These are phyloP conservation scores for Jacaranda mimosifolia DNA, from an alignment of 257 asterid species.

Conservation along the genomic window DNA sequence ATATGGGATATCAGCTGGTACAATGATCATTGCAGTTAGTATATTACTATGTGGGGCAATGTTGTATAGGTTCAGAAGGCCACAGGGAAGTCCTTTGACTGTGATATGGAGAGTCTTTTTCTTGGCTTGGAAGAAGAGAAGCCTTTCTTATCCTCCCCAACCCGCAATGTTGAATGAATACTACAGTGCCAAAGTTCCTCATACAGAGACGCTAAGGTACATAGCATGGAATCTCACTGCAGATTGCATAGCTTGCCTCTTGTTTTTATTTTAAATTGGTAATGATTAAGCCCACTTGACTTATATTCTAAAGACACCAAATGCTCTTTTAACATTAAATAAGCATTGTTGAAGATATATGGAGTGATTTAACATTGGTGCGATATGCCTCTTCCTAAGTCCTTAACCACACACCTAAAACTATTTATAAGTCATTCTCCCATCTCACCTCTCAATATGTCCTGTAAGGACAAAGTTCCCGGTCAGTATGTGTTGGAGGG, in stretches of 20 bases:
- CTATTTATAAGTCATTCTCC: too few relatives aligned
- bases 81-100: conserved; percentile 86
- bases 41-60: conserved; percentile 61
- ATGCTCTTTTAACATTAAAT: too few relatives aligned
- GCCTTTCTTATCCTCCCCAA: conserved; percentile 53
- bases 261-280: not conserved
- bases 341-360: too few relatives aligned
- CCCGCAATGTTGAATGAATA: conserved; percentile 61
- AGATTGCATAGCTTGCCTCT: too few relatives aligned
- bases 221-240: not conserved
- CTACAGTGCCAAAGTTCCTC: conserved; percentile 57
- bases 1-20: conserved; percentile 82
- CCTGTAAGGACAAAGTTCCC: too few relatives aligned
- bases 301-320: too few relatives aligned
- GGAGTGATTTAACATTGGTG: too few relatives aligned
- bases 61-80: conserved; percentile 65
- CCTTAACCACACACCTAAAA: too few relatives aligned
- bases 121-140: conserved; percentile 71
- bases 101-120: conserved; percentile 68
- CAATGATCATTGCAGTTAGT: conserved; percentile 68
- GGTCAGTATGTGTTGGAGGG: too few relatives aligned
- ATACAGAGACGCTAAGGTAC: conserved; percentile 66
- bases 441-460: too few relatives aligned
- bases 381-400: too few relatives aligned
- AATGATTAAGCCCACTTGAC: not conserved